These are phyloP conservation scores for Caloboletus firmus DNA, from an alignment of 1,284 basidiomycete genomes.

Conservation along the genomic window DNA sequence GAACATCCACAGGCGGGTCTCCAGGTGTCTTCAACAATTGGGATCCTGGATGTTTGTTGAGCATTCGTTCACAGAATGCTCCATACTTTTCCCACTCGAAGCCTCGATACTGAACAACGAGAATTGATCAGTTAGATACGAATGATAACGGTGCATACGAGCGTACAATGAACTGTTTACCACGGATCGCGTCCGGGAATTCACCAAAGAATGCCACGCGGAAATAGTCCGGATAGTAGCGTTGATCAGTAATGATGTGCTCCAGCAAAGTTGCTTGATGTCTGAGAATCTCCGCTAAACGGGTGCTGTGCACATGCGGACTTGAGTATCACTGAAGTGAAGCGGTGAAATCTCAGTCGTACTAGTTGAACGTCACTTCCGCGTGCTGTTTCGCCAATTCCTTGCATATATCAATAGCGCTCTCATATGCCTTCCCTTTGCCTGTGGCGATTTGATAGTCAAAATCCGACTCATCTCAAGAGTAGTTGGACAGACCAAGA, in stretches of 20 bases:
- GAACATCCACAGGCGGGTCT: conserved; percentile 79
- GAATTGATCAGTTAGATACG: background rate
- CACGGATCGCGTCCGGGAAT: conserved; percentile 80
- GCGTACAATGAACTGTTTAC: conserved; percentile 85
- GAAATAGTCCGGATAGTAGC: conserved; percentile 91
- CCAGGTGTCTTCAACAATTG: conserved; percentile 75
- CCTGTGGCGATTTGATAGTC: conserved; percentile 45
- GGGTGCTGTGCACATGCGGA: conserved; percentile 46
- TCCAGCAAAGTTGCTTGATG: conserved; percentile 85
- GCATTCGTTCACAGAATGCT: conserved; percentile 88
- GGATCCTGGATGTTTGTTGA: conserved; percentile 89
- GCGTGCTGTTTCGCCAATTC: conserved; percentile 85
- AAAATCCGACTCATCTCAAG: background rate
- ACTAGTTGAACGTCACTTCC: conserved; percentile 89
- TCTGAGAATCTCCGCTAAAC: conserved; percentile 80
- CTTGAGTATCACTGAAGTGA: conserved; percentile 10
- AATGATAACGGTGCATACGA: background rate
- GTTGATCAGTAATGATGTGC: conserved; percentile 78
- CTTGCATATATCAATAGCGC: conserved; percentile 89
- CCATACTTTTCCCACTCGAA: conserved; percentile 89
- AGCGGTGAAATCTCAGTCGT: conserved; percentile 32
- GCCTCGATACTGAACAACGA: conserved; percentile 71
- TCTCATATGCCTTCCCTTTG: conserved; percentile 96
- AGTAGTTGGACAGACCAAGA: conserved; percentile 56
- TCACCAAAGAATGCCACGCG: conserved; percentile 91